These are phyloP conservation scores for Globisporangium ultimum DNA, from an alignment of 352 stramenopile genomes.

Conservation along the genomic window DNA sequence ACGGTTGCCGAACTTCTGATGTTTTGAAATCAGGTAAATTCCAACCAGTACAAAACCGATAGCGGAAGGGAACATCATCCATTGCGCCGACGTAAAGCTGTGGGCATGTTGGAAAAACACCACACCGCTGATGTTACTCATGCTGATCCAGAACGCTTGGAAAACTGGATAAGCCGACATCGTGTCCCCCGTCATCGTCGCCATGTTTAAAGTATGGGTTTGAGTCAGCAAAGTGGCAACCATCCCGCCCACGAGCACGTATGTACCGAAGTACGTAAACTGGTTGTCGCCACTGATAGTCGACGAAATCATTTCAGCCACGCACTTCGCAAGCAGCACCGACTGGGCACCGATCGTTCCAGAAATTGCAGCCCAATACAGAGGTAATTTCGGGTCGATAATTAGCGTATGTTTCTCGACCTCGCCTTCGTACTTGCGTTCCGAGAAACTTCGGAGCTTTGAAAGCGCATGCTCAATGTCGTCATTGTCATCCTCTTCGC, in stretches of 20 bases:
- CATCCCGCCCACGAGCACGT: constrained; percentile 76
- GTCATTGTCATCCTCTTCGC: constrained; percentile 57
- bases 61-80: constrained; percentile 77
- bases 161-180: constrained; percentile 87
- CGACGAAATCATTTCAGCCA: constrained; percentile 82
- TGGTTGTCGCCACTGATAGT: constrained; percentile 82
- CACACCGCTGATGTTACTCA: constrained; percentile 86
- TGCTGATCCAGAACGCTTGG: constrained; percentile 87
- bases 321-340: constrained; percentile 82
- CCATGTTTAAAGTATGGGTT: constrained; percentile 84
- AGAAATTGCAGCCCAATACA: constrained; percentile 87
- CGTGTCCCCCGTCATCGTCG: constrained; percentile 81
- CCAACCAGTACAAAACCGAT: constrained; percentile 70
- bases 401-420: constrained; percentile 85
- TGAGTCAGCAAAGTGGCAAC: constrained; percentile 71
- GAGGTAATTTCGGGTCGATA: constrained; percentile 80
- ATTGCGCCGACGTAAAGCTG: constrained; percentile 77
- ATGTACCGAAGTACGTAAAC: constrained; percentile 83
- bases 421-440: constrained; percentile 54
- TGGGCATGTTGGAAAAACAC: constrained; percentile 88
- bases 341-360: constrained; percentile 80
- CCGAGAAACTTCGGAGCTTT: constrained; percentile 43
- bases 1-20: constrained; percentile 87
- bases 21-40: constrained; percentile 82
- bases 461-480: constrained; percentile 40